A percentile compares a stretch with the other conserved stretches of the same genome.
Evolutionary conservation across 1,284 basidiomycete species (phyloP).

Genomic region (Rhodotorula mucilaginosa): DNA sequence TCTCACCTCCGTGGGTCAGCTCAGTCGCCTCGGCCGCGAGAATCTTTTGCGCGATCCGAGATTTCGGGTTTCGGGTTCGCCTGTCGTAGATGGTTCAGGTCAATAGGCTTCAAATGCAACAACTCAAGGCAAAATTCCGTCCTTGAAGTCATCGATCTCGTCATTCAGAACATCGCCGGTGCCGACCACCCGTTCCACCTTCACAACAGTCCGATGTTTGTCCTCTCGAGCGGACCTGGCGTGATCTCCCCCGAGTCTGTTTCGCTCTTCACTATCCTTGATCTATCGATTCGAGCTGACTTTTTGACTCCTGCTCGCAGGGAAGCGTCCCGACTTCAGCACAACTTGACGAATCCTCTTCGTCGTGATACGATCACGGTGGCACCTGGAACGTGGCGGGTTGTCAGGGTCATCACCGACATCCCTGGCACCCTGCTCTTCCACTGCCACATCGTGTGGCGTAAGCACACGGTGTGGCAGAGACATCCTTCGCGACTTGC

Average conservation of each 20-base stretch:
- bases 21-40: no score
- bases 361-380: conserved; percentile 51
- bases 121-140: no score
- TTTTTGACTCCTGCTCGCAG: background rate
- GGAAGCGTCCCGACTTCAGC: conserved; percentile 19
- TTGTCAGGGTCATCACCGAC: conserved; percentile 43
- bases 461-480: background rate
- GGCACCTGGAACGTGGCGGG: conserved; percentile 39
- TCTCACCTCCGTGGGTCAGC: no score
- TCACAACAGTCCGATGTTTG: conserved; percentile 42
- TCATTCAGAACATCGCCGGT: conserved; percentile 49
- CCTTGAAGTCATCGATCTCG: conserved; percentile 38
- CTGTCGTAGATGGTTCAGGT: no score
- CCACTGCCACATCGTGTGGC: background rate
- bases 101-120: no score
- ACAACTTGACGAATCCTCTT: conserved; percentile 48
- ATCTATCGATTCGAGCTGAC: background rate
- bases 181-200: conserved; percentile 49
- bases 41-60: no score
- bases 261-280: background rate
- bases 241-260: conserved; percentile 24
- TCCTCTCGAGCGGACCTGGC: conserved; percentile 48
- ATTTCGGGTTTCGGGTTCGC: no score
- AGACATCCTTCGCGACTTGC: background rate
- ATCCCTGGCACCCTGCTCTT: conserved; percentile 14